Evolutionary conservation across 192 early-diverging fungal species (phyloP).

Genomic region (Umbelopsis sp.): DNA sequence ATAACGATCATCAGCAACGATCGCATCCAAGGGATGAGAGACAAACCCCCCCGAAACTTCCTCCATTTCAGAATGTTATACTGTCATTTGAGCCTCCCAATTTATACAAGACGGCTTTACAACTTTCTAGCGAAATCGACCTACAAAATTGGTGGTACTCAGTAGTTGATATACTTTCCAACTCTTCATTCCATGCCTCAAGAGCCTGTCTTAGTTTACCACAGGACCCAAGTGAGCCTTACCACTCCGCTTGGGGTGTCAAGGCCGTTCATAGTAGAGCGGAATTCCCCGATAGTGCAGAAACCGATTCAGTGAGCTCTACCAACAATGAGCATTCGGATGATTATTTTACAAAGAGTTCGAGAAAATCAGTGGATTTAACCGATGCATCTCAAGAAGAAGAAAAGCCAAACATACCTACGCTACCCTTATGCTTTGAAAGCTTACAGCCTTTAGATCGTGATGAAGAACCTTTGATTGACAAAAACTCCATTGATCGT

Average conservation of each 20-base stretch:
- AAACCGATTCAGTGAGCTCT: not conserved
- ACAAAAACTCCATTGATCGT: constrained; percentile 45
- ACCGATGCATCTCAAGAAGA: constrained; percentile 33
- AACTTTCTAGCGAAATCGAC: constrained; percentile 44
- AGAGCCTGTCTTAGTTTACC: constrained; percentile 41
- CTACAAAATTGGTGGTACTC: constrained; percentile 45
- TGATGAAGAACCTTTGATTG: constrained; percentile 50
- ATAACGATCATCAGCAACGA: constrained; percentile 35
- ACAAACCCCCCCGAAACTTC: not conserved
- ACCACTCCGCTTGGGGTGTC: constrained; percentile 44
- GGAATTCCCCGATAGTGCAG: constrained; percentile 6
- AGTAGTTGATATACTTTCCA: constrained; percentile 38
- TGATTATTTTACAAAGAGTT: constrained; percentile 26
- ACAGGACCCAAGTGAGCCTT: constrained; percentile 45
- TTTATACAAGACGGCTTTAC: constrained; percentile 41
- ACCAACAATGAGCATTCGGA: not conserved
- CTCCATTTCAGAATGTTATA: constrained; percentile 22
- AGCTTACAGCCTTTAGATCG: constrained; percentile 53
- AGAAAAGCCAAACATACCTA: constrained; percentile 27
- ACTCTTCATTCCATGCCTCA: constrained; percentile 41
- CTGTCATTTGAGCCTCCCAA: constrained; percentile 40
- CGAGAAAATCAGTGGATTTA: constrained; percentile 31
- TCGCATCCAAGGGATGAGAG: constrained; percentile 6
- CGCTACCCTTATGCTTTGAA: constrained; percentile 49
- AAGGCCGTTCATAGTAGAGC: constrained; percentile 36